Evolutionary conservation across 2,329 filamentous ascomycete species (phyloP).

Genomic region (Metarhizium brunneum): DNA sequence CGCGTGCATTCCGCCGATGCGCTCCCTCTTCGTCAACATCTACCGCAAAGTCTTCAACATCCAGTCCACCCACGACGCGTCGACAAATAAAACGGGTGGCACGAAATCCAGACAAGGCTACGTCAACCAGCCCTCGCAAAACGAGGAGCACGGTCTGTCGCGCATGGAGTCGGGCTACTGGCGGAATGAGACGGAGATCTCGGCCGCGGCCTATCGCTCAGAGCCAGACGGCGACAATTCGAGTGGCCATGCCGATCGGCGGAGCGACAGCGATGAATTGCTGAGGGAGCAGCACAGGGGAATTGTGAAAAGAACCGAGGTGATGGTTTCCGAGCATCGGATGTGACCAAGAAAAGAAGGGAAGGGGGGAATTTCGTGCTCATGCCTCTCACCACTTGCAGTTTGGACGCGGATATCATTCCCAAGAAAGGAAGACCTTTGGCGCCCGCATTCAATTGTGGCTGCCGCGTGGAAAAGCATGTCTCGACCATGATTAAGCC

Average conservation of each 20-base stretch:
- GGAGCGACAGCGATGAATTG: background rate
- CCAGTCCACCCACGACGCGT: background rate
- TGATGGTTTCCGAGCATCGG: background rate
- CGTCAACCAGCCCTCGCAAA: background rate
- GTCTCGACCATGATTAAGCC: background rate
- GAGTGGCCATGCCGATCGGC: background rate
- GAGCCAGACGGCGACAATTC: background rate
- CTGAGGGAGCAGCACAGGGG: background rate
- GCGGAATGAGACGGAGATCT: background rate
- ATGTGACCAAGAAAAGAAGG: background rate
- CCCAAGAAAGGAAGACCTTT: too few species aligned
- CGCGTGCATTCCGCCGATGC: background rate
- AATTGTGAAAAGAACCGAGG: background rate
- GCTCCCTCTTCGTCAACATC: background rate
- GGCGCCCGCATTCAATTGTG: background rate
- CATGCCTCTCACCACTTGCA: too few species aligned
- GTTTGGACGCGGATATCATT: too few species aligned
- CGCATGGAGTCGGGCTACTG: background rate
- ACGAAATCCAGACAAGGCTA: background rate
- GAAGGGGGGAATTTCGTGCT: background rate
- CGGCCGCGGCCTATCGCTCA: background rate
- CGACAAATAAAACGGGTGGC: background rate
- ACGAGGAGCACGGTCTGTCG: background rate
- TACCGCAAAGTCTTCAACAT: background rate
- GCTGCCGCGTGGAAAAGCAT: background rate